phyloP scores from a whole-genome alignment of 2,329 filamentous ascomycete genomes.

The Helotiales sp. region DNA sequence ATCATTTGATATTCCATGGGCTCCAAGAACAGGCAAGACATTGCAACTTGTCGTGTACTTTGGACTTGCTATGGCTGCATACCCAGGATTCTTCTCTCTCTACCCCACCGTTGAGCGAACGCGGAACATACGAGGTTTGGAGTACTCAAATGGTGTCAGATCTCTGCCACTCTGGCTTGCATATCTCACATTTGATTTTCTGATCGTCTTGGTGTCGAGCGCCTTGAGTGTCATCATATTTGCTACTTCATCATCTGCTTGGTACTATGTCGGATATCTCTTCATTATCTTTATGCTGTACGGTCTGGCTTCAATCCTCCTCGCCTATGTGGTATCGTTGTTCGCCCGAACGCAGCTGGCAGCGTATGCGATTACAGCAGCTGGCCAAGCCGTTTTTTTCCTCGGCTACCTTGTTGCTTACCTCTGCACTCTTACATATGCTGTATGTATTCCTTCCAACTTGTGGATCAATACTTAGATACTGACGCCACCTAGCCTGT shows the following conservation, averaged over 20 bases:
- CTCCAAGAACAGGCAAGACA: slow-evolving; percentile 70
- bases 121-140: slow-evolving; percentile 77
- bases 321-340: slow-evolving; percentile 82
- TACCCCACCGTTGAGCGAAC: slow-evolving; percentile 88
- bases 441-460: slow-evolving; percentile 40
- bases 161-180: slow-evolving; percentile 84
- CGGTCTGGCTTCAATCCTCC: slow-evolving; percentile 75
- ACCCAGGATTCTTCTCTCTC: slow-evolving; percentile 84
- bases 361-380: slow-evolving; percentile 82
- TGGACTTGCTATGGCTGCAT: slow-evolving; percentile 76
- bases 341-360: slow-evolving; percentile 80
- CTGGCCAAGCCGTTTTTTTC: slow-evolving; percentile 74
- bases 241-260: slow-evolving; percentile 65
- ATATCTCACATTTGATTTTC: slow-evolving; percentile 80
- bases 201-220: slow-evolving; percentile 70
- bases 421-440: slow-evolving; percentile 74
- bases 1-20: slow-evolving; percentile 76
- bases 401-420: slow-evolving; percentile 75
- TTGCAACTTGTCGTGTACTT: slow-evolving; percentile 84
- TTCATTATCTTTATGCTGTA: slow-evolving; percentile 83
- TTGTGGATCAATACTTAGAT: neutral
- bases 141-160: slow-evolving; percentile 91
- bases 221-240: slow-evolving; percentile 73
- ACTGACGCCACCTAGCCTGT: slow-evolving; percentile 52
- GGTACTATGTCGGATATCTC: slow-evolving; percentile 81